Evolutionary conservation across 306 rosid genomes (phyloP).

Genomic region (Vicia faba): DNA sequence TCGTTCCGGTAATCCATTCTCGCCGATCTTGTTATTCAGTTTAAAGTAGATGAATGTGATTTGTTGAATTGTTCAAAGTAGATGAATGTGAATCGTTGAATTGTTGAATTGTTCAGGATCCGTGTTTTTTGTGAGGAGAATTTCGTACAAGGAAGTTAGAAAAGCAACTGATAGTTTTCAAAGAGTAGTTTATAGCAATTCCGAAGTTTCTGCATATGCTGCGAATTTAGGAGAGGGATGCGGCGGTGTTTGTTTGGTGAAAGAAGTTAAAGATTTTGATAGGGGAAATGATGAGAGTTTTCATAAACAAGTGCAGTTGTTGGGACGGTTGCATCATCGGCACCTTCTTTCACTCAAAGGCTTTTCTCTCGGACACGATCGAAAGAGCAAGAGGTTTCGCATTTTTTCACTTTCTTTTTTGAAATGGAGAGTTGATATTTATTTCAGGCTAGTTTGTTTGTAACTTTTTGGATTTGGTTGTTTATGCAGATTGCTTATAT

Average conservation of each 20-base stretch:
- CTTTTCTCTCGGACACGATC: constrained; percentile 59
- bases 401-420: neutral
- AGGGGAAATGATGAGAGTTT: constrained; percentile 56
- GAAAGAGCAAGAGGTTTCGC: constrained; percentile 77
- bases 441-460: neutral
- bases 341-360: constrained; percentile 86
- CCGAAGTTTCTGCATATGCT: constrained; percentile 62
- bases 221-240: constrained; percentile 70
- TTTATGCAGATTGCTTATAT: constrained; percentile 71
- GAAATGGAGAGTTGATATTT: constrained; percentile 2
- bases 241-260: constrained; percentile 64
- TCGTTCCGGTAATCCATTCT: constrained; percentile 56
- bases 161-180: constrained; percentile 78
- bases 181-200: constrained; percentile 59
- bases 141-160: constrained; percentile 70
- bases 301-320: constrained; percentile 68
- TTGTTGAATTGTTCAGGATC: constrained; percentile 56
- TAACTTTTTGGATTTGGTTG: constrained; percentile 15
- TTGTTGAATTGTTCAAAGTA: constrained; percentile 47
- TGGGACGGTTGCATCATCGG: constrained; percentile 90
- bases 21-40: too few species aligned
- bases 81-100: constrained; percentile 34
- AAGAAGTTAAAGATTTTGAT: constrained; percentile 59
- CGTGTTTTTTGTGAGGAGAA: constrained; percentile 55
- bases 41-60: neutral